Evolutionary conservation across 371 early-diverging fungal species (phyloP).

Genomic region (Sporodiniella umbellata): DNA sequence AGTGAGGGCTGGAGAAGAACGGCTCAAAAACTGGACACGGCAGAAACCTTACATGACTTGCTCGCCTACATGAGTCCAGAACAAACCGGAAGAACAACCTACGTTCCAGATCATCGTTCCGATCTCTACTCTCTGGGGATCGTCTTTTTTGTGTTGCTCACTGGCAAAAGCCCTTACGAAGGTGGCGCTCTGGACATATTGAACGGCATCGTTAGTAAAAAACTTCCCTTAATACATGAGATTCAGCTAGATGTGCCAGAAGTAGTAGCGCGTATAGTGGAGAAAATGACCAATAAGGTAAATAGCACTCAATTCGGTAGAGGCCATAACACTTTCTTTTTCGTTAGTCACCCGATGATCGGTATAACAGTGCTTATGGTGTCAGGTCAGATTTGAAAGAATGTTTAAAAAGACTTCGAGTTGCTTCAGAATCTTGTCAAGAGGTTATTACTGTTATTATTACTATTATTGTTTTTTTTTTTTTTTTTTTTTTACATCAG

Average conservation of each 20-base stretch:
- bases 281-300: conserved; percentile 59
- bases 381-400: conserved; percentile 51
- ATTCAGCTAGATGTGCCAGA: conserved; percentile 51
- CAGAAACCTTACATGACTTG: conserved; percentile 22
- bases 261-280: conserved; percentile 44
- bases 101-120: conserved; percentile 56
- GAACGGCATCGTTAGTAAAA: conserved; percentile 49
- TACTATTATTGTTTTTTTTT: not conserved
- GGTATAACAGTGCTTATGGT: conserved; percentile 56
- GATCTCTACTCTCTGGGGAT: conserved; percentile 57
- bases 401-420: conserved; percentile 36
- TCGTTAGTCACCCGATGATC: conserved; percentile 51
- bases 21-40: conserved; percentile 25
- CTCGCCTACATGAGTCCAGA: conserved; percentile 45
- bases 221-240: conserved; percentile 41
- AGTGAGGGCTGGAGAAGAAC: conserved; percentile 46
- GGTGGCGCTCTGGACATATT: conserved; percentile 52
- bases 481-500: too few relatives aligned
- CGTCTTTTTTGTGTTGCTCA: conserved; percentile 49
- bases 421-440: conserved; percentile 20
- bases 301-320: too few relatives aligned
- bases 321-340: too few relatives aligned
- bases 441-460: conserved; percentile 15
- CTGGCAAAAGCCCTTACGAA: conserved; percentile 48
- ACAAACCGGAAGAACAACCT: conserved; percentile 57